Percentiles rank a stretch among this genome's conserved stretches.
Conservation (phyloP, 2,329 filamentous ascomycete species). For the Alternaria panax region DNA sequence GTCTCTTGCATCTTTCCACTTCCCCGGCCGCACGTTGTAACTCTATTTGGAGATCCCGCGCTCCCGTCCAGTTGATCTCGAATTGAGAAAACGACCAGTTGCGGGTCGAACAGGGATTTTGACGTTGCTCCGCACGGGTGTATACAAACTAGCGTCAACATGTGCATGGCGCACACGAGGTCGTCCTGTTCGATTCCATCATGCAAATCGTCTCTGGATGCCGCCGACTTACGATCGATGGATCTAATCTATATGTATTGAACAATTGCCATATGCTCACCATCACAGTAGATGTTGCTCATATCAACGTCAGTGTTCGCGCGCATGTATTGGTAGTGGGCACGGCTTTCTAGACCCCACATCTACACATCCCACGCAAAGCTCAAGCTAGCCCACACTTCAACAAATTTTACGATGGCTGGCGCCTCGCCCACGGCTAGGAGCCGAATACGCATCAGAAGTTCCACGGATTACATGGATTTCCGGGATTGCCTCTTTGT, state of each 20-base stretch:
- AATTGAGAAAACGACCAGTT: constrained; percentile 14
- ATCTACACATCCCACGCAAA: not conserved
- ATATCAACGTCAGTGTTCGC: not conserved
- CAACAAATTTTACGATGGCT: not conserved
- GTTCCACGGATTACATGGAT: not conserved
- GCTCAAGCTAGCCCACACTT: not conserved
- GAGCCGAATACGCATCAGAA: not conserved
- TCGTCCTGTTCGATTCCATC: not conserved
- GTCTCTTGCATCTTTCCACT: constrained; percentile 8
- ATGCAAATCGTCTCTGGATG: not conserved
- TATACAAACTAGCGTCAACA: constrained; percentile 6
- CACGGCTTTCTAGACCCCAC: not conserved
- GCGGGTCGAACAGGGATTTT: not conserved
- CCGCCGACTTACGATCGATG: not conserved
- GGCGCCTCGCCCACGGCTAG: not conserved
- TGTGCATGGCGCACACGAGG: not conserved
- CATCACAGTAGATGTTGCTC: not conserved
- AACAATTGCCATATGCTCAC: not conserved
- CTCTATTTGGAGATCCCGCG: not conserved
- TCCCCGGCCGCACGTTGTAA: constrained; percentile 14
- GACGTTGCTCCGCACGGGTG: constrained; percentile 1
- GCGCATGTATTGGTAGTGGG: not conserved
- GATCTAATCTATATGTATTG: not conserved
- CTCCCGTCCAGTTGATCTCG: not conserved
- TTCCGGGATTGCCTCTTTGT: fast-evolving